These are phyloP conservation scores for Umbilicaria muhlenbergii DNA, from an alignment of 495 filamentous ascomycete species.

Conservation along the genomic window DNA sequence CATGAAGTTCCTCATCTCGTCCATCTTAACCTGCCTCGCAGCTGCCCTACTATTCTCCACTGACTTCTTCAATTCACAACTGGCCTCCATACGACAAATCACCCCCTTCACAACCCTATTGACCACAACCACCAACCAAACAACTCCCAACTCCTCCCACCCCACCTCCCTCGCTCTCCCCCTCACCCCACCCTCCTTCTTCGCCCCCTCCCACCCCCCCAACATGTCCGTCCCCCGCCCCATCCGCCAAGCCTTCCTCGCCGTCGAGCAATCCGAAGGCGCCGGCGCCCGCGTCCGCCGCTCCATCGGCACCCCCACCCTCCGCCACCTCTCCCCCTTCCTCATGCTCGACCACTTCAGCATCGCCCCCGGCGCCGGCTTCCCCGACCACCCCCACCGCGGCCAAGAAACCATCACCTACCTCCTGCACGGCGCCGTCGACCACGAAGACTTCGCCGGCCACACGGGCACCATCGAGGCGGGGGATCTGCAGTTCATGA, in stretches of 20 bases:
- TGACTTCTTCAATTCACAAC: conserved; percentile 7
- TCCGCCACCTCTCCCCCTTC: conserved; percentile 84
- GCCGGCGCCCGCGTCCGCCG: conserved; percentile 78
- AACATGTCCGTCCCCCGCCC: conserved; percentile 56
- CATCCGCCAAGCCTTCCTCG: conserved; percentile 69
- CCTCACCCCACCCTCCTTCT: conserved; percentile 8
- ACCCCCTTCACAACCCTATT: background rate
- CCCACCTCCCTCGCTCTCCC: conserved; percentile 8
- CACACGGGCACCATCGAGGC: conserved; percentile 70
- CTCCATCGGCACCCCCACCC: conserved; percentile 69
- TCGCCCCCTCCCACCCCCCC: conserved; percentile 15
- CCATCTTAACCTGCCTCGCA: conserved; percentile 28
- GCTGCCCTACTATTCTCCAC: conserved; percentile 22
- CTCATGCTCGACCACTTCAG: conserved; percentile 96
- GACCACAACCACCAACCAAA: background rate
- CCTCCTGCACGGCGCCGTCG: conserved; percentile 63
- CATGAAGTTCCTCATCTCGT: conserved; percentile 27
- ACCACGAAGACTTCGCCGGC: conserved; percentile 93
- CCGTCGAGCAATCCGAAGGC: conserved; percentile 76
- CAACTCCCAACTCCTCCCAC: conserved; percentile 16
- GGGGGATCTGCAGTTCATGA: conserved; percentile 96
- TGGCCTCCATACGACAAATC: background rate
- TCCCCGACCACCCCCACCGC: conserved; percentile 72
- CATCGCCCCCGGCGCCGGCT: conserved; percentile 65
- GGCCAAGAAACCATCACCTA: conserved; percentile 87